phyloP scores from a whole-genome alignment of 2,329 filamentous ascomycete species.

The Phaeophleospora eucalypticola region DNA sequence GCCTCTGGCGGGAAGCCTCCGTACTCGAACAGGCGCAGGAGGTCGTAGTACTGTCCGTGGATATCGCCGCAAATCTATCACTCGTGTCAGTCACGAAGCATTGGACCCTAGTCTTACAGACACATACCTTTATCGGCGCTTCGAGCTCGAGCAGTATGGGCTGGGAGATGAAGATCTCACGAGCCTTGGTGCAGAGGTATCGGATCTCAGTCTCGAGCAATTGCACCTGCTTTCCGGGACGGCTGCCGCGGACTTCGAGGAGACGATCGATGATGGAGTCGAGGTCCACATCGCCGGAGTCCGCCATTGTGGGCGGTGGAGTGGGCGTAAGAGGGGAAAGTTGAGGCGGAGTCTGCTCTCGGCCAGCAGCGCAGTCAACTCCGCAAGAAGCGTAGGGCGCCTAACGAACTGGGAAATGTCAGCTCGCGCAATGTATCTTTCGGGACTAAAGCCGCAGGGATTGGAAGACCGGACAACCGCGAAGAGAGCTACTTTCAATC shows the following conservation, averaged over 20 bases:
- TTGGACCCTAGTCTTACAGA: background rate
- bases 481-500: background rate
- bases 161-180: conserved; percentile 99
- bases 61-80: conserved; percentile 95
- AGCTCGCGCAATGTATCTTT: conserved; percentile 3
- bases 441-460: too few relatives aligned
- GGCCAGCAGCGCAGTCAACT: conserved; percentile 14
- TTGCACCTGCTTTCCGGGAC: conserved; percentile 97
- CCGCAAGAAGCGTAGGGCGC: conserved; percentile 12
- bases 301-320: conserved; percentile 56
- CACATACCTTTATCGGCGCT: conserved; percentile 91
- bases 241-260: conserved; percentile 93
- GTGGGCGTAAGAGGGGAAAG: conserved; percentile 8
- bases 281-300: conserved; percentile 88
- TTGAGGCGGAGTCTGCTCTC: conserved; percentile 19
- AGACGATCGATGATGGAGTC: conserved; percentile 99
- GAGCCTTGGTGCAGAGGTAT: conserved; percentile 95
- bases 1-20: conserved; percentile 97
- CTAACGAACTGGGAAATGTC: conserved; percentile 16
- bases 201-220: conserved; percentile 94
- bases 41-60: conserved; percentile 97
- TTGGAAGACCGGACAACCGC: too few relatives aligned
- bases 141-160: conserved; percentile 96
- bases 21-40: conserved; percentile 95
- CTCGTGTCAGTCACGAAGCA: conserved; percentile 16